phyloP scores from a whole-genome alignment of 306 rosid species.

The Castanopsis chinensis region DNA sequence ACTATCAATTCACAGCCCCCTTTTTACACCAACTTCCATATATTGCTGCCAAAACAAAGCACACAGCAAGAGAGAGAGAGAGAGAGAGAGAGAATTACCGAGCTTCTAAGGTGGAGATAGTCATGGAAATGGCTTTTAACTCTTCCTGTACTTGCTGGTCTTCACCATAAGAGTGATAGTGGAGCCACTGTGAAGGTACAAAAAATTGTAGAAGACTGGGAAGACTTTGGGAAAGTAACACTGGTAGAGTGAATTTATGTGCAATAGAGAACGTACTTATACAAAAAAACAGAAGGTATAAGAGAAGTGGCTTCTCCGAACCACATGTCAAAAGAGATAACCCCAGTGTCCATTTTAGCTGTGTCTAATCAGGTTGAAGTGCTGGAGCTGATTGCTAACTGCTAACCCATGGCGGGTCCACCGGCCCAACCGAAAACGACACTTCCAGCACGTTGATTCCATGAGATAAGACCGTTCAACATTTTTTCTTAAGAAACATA shows the following conservation, averaged over 20 bases:
- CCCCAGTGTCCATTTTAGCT: neutral
- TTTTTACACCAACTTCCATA: neutral
- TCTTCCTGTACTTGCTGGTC: neutral
- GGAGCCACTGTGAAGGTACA: no score
- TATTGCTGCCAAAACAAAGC: neutral
- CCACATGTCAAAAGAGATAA: neutral
- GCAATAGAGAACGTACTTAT: no score
- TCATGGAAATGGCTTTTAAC: conserved; percentile 5
- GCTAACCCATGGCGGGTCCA: no score
- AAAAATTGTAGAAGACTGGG: no score
- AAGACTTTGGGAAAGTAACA: neutral
- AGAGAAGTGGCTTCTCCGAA: neutral
- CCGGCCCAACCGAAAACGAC: neutral
- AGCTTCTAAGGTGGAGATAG: conserved; percentile 11
- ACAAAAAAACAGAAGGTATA: neutral
- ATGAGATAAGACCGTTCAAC: neutral
- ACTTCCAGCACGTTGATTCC: neutral
- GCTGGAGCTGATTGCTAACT: no score
- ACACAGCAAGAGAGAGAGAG: neutral
- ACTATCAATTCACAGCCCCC: neutral
- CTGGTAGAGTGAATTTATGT: neutral
- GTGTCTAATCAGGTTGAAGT: neutral
- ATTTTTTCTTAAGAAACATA: no score
- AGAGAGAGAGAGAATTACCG: conserved; percentile 9
- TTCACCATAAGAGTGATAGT: neutral